phyloP scores from a whole-genome alignment of 73 alveolate genomes.

The Vitrella brassicaformis region DNA sequence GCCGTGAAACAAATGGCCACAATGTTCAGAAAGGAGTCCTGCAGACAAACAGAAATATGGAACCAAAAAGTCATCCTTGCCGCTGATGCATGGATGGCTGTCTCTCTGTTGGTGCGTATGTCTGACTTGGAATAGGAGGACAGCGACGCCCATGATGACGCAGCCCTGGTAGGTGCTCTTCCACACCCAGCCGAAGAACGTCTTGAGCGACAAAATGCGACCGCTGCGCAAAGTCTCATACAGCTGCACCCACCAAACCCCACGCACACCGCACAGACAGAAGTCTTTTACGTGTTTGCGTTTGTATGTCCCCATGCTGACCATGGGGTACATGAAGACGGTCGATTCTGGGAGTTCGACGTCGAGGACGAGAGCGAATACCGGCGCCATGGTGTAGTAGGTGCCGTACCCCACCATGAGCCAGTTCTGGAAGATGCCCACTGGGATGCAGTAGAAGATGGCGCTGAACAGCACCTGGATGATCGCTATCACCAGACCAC shows the following conservation, averaged over 20 bases:
- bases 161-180: constrained; percentile 78
- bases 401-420: constrained; percentile 91
- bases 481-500: constrained; percentile 84
- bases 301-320: constrained; percentile 64
- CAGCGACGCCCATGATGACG: constrained; percentile 57
- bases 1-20: constrained; percentile 62
- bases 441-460: constrained; percentile 77
- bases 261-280: constrained; percentile 19
- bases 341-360: constrained; percentile 62
- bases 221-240: constrained; percentile 48
- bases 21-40: constrained; percentile 43
- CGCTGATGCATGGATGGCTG: too few species aligned
- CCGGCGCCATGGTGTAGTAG: constrained; percentile 80
- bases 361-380: constrained; percentile 75
- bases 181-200: constrained; percentile 69
- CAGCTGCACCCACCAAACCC: constrained; percentile 47
- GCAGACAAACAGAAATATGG: too few species aligned
- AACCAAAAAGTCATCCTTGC: too few species aligned
- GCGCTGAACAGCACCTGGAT: constrained; percentile 73
- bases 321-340: constrained; percentile 70
- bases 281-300: constrained; percentile 66
- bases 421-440: constrained; percentile 88
- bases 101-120: too few species aligned
- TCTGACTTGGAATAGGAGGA: constrained; percentile 67
- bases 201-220: constrained; percentile 35